Evolutionary conservation across 805 yeast genomes (phyloP).

Genomic region (fission yeast (Schizosaccharomyces pombe)): ASM294v3 CU329670.1:218501-219000

Average conservation of each 20-base stretch:
- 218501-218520: too few species aligned
- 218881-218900: slow-evolving; percentile 50
- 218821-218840: slow-evolving; percentile 47
- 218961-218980: slow-evolving; percentile 47
- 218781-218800: slow-evolving; percentile 33
- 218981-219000: slow-evolving; percentile 38
- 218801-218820: slow-evolving; percentile 26
- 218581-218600: too few species aligned
- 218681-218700: background rate
- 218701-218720: background rate
- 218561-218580: too few species aligned
- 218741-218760: slow-evolving; percentile 28
- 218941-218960: slow-evolving; percentile 64
- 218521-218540: too few species aligned
- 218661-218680: background rate
- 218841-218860: slow-evolving; percentile 54
- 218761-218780: slow-evolving; percentile 41
- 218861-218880: slow-evolving; percentile 40
- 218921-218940: slow-evolving; percentile 33
- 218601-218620: too few species aligned
- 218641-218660: too few species aligned
- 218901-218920: slow-evolving; percentile 47
- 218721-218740: slow-evolving; percentile 13
- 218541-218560: too few species aligned
- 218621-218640: too few species aligned